Base-by-base conservation (phyloP, 495 filamentous ascomycete genomes). In the Bathelium albidoporum region DNA sequence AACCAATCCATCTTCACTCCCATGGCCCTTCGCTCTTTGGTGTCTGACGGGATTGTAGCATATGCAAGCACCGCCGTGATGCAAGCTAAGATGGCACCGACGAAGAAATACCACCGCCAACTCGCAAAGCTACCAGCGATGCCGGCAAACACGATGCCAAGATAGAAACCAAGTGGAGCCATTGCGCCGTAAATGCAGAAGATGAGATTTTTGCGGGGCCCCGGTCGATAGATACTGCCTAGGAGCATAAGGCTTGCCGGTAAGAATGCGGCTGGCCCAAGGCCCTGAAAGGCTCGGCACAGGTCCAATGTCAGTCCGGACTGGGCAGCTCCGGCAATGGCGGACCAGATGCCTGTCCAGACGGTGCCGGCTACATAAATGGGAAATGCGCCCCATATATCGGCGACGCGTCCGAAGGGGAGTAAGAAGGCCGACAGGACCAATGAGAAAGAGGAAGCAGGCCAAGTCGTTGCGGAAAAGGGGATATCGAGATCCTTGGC, bases 101-200 rank as follows among this genome's bases (percentile, higher is more conserved):
- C 79, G 71, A 80, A 95, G 70, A 94, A 94, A 70, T 89, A 95
- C 83, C 86, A 90, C 26, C 84, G 72, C 87, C 89, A 95, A 1
- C 70, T 76, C 0, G 84, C 71, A 58, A 81, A 87, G 64, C 90
- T 77, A 2, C 81, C 85, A 1, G 82, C 79, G 1, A 67, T 58
- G 0, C 90, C 91, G 5, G 89, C 88, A 59, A 91, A 82, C 71
- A 94, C 89, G 53, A 95, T 89, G 1, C 91, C 91, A 10, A 83
- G 69, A 66, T 89, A 95, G 76, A 95, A 95, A 0, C 91, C 91
- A 0, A 92, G 65, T 0, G 87, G 85, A 0, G 90, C 89, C 65
- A 84, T 85, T 0, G 86, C 88, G 1, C 90, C 89, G 72, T 93
- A 95, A 0, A 94, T 73, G 49, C 85, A 84, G 71, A 95, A 95